Conservation (phyloP, 805 yeast species). For the Lachancea dasiensis region DNA sequence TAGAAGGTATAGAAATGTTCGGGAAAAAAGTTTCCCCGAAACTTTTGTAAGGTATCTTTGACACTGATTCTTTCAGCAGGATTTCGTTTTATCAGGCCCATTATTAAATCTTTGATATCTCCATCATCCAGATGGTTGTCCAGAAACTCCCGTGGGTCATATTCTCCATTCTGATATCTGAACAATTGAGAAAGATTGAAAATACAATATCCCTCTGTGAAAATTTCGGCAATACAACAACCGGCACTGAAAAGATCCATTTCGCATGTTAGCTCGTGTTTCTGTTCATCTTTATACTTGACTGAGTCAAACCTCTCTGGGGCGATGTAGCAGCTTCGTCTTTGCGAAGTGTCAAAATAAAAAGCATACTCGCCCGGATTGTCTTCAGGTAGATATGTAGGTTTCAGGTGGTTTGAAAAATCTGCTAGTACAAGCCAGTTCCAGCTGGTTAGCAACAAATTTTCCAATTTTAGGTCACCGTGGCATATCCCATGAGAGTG, state of each 20-base stretch:
- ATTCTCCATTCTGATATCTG: conserved; percentile 68
- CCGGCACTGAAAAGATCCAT: conserved; percentile 85
- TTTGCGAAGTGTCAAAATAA: conserved; percentile 83
- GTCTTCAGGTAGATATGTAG: conserved; percentile 79
- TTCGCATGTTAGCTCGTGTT: conserved; percentile 40
- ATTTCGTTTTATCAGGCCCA: conserved; percentile 56
- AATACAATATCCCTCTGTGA: conserved; percentile 77
- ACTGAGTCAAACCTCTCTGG: conserved; percentile 72
- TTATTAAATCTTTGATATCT: conserved; percentile 48
- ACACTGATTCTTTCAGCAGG: conserved; percentile 59
- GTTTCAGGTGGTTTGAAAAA: conserved; percentile 73
- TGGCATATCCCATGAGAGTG: conserved; percentile 63
- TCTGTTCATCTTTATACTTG: conserved; percentile 14
- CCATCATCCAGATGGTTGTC: conserved; percentile 42
- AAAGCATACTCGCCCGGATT: conserved; percentile 90
- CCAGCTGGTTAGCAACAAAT: conserved; percentile 80
- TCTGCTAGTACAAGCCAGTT: conserved; percentile 81
- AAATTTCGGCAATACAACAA: conserved; percentile 86
- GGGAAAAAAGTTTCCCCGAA: conserved; percentile 53
- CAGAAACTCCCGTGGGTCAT: conserved; percentile 39
- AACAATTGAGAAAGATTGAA: conserved; percentile 84
- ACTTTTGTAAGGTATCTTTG: conserved; percentile 44
- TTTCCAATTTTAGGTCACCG: conserved; percentile 91
- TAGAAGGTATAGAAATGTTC: conserved; percentile 59
- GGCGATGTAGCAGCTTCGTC: conserved; percentile 86